phyloP scores from a whole-genome alignment of 768 basidiomycete species.

The Tulasnella calospora region DNA sequence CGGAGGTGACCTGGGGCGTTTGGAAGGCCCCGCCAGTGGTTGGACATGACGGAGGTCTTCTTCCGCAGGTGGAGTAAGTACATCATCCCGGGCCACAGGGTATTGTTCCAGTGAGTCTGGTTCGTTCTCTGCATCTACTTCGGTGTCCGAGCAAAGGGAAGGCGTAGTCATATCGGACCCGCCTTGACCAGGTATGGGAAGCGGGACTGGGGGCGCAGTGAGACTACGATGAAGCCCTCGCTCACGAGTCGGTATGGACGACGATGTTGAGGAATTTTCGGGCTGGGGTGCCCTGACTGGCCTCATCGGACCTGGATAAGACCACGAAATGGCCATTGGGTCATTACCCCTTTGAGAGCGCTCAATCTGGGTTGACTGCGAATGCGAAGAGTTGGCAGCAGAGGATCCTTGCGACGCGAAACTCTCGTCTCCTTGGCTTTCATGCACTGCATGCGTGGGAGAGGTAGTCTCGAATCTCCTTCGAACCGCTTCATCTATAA shows the following conservation, averaged over 20 bases:
- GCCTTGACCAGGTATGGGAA: not conserved
- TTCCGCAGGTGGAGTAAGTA: slow-evolving; percentile 5
- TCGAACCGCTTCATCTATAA: not conserved
- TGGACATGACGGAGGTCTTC: not conserved
- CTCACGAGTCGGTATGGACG: not conserved
- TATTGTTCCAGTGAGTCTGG: slow-evolving; percentile 4
- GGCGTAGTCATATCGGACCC: slow-evolving; percentile 21
- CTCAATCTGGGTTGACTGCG: not conserved
- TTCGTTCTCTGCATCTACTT: slow-evolving; percentile 16
- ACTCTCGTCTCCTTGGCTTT: not conserved
- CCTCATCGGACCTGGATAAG: not conserved
- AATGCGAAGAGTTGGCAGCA: not conserved
- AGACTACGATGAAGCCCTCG: slow-evolving; percentile 9
- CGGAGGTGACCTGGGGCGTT: not conserved
- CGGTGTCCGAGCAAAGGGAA: slow-evolving; percentile 22
- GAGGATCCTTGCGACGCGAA: not conserved
- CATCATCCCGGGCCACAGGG: not conserved
- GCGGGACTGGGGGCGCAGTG: slow-evolving; percentile 7
- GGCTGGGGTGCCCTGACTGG: not conserved
- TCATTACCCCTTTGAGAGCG: not conserved
- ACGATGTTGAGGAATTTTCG: not conserved
- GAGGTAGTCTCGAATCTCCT: not conserved
- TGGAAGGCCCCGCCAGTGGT: not conserved
- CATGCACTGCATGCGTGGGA: not conserved
- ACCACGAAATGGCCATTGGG: slow-evolving; percentile 4